Evolutionary conservation across 2,329 filamentous ascomycete species (phyloP).

Genomic region (Aaosphaeria pasadenensis): DNA sequence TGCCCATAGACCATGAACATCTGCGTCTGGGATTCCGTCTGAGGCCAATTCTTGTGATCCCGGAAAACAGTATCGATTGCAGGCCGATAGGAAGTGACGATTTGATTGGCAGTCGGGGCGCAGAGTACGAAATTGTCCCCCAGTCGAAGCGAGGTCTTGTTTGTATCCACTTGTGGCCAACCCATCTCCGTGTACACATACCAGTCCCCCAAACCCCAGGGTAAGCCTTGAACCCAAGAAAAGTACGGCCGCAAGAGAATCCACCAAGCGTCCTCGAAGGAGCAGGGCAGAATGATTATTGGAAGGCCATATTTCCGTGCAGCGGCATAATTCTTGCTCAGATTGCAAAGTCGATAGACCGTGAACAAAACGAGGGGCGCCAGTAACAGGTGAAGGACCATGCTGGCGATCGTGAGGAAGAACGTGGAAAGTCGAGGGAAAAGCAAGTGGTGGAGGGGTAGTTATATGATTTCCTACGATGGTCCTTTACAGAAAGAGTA

Average conservation of each 20-base stretch:
- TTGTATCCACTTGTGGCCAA: slow-evolving; percentile 18
- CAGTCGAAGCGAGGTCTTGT: slow-evolving; percentile 7
- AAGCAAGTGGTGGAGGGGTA: no score
- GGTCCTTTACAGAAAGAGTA: no score
- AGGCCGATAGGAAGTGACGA: slow-evolving; percentile 15
- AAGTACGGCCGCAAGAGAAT: slow-evolving; percentile 15
- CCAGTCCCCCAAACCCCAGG: slow-evolving; percentile 16
- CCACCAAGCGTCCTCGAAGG: slow-evolving; percentile 20
- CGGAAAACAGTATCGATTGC: slow-evolving; percentile 8
- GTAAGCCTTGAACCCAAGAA: slow-evolving; percentile 11
- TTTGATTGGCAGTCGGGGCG: slow-evolving; percentile 16
- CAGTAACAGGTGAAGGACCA: background rate
- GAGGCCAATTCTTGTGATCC: slow-evolving; percentile 10
- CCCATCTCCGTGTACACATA: slow-evolving; percentile 19
- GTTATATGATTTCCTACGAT: no score
- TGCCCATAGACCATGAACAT: slow-evolving; percentile 16
- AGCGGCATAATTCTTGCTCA: slow-evolving; percentile 10
- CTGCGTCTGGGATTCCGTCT: slow-evolving; percentile 9
- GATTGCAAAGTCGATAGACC: slow-evolving; percentile 3
- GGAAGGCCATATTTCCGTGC: slow-evolving; percentile 12
- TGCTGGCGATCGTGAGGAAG: background rate
- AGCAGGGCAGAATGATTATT: slow-evolving; percentile 16
- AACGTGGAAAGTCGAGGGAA: background rate
- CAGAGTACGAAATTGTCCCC: slow-evolving; percentile 23
- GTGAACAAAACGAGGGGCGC: slow-evolving; percentile 3